phyloP scores from a whole-genome alignment of 2,329 filamentous ascomycete species.

The Paracoccidioides brasiliensis region DNA sequence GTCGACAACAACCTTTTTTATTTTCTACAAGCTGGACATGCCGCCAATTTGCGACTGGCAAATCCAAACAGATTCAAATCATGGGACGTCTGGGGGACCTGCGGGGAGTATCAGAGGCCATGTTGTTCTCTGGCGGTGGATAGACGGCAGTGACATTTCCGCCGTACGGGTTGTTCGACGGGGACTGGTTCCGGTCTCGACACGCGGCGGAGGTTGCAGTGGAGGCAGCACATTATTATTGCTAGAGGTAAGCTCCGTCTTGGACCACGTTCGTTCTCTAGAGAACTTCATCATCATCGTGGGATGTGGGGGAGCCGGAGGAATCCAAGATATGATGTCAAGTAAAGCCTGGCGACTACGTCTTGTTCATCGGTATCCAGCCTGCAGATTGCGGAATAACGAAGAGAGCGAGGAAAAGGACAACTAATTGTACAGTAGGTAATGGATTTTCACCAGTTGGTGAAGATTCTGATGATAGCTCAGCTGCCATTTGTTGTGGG shows the following conservation, averaged over 20 bases:
- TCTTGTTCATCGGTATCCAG: no score
- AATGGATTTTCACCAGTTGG: no score
- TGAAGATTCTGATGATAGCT: no score
- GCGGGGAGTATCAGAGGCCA: constrained; percentile 4
- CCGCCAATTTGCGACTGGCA: constrained; percentile 29
- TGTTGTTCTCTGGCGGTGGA: constrained; percentile 5
- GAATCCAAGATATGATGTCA: no score
- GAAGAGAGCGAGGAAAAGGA: no score
- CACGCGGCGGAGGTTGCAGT: background rate
- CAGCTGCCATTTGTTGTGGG: no score
- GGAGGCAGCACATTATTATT: background rate
- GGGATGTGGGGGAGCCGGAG: no score
- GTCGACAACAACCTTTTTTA: constrained; percentile 30
- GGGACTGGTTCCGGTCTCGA: background rate
- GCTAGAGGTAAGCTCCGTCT: constrained; percentile 2
- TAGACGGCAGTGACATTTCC: constrained; percentile 1
- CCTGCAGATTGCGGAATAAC: no score
- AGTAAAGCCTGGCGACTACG: no score
- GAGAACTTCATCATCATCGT: no score
- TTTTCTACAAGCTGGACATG: constrained; percentile 39
- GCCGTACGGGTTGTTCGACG: background rate
- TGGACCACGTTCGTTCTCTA: constrained; percentile 7
- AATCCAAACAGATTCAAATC: constrained; percentile 6
- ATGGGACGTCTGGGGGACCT: background rate
- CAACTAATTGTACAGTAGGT: no score